These are phyloP conservation scores for Exophiala calicioides DNA, from an alignment of 2,329 filamentous ascomycete species.

Conservation along the genomic window DNA sequence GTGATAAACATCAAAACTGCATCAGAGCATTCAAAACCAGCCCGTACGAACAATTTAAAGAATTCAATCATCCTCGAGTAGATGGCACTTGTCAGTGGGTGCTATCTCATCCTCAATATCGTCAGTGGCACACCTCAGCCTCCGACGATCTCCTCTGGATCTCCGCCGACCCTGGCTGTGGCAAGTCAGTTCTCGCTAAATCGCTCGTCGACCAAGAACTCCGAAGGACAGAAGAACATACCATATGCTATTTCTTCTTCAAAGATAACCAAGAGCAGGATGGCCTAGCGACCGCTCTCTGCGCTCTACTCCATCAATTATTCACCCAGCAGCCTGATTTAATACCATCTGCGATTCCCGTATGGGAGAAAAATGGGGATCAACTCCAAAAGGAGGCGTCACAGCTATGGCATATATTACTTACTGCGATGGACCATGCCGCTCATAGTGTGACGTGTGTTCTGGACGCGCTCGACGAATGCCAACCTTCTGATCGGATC, in stretches of 20 bases:
- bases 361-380: constrained; percentile 14
- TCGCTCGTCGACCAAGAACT: constrained; percentile 39
- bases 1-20: background rate
- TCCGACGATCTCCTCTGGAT: constrained; percentile 40
- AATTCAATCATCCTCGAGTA: constrained; percentile 36
- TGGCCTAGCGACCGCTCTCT: constrained; percentile 35
- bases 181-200: constrained; percentile 43
- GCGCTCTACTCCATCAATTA: constrained; percentile 42
- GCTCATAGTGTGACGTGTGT: constrained; percentile 17
- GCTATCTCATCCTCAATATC: constrained; percentile 34
- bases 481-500: constrained; percentile 4
- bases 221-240: constrained; percentile 10
- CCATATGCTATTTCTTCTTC: constrained; percentile 42
- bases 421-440: background rate
- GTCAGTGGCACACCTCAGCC: constrained; percentile 31
- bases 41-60: constrained; percentile 36
- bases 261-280: constrained; percentile 42
- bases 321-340: constrained; percentile 34
- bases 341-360: constrained; percentile 22
- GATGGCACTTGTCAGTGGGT: constrained; percentile 40
- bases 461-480: constrained; percentile 27
- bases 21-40: constrained; percentile 13
- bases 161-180: constrained; percentile 44
- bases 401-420: constrained; percentile 17
- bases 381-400: constrained; percentile 3